phyloP scores from a whole-genome alignment of 495 filamentous ascomycete species.

The Chaetomium tenue region DNA sequence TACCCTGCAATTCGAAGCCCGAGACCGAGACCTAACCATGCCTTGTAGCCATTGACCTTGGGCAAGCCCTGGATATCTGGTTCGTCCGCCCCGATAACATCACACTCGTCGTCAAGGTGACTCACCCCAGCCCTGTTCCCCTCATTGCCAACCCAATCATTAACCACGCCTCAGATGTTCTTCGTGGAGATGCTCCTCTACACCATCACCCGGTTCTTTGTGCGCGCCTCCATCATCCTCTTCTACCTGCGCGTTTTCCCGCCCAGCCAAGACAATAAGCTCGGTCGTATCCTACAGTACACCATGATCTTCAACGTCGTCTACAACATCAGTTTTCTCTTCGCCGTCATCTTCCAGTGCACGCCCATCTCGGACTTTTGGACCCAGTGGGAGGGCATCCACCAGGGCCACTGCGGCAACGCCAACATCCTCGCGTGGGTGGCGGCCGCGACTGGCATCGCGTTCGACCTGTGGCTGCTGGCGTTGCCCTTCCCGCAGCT shows the following conservation, averaged over 20 bases:
- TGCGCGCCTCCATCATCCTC: constrained; percentile 50
- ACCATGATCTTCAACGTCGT: constrained; percentile 37
- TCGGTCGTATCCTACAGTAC: constrained; percentile 33
- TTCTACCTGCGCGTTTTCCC: constrained; percentile 54
- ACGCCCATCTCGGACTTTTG: constrained; percentile 38
- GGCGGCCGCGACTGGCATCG: constrained; percentile 38
- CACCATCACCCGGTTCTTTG: constrained; percentile 38
- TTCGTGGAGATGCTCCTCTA: constrained; percentile 40
- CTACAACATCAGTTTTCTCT: constrained; percentile 42
- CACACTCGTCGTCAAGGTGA: constrained; percentile 31
- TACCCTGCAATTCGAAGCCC: neutral
- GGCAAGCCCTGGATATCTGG: constrained; percentile 51
- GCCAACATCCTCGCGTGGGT: constrained; percentile 32
- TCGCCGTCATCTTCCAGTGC: constrained; percentile 46
- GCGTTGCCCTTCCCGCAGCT: constrained; percentile 41
- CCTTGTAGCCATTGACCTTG: constrained; percentile 38
- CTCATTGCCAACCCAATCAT: too few species aligned
- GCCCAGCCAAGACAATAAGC: constrained; percentile 10
- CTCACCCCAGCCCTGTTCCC: neutral
- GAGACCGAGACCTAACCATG: neutral
- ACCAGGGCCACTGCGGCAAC: constrained; percentile 35
- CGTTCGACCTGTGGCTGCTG: constrained; percentile 41
- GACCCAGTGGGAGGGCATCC: constrained; percentile 33
- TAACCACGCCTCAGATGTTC: constrained; percentile 20
- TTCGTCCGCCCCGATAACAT: constrained; percentile 48